Base-by-base conservation (phyloP, 768 basidiomycete species). In the Amanita brunnescens region DNA sequence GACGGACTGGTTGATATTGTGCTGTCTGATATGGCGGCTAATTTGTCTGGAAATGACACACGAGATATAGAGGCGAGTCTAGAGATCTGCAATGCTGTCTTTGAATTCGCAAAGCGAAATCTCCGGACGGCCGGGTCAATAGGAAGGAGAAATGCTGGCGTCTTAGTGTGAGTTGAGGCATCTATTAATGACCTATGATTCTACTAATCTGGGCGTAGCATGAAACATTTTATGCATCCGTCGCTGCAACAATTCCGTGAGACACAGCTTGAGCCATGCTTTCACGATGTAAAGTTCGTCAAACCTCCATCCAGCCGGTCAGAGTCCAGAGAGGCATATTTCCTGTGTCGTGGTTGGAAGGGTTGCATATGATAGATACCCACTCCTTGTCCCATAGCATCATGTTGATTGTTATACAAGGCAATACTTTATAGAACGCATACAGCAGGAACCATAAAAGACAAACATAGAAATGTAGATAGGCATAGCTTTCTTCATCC, bases 11-110 rank as follows among this genome's bases (percentile, higher is more conserved):
- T 81, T 6, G 91, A 97, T 62, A 70, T 94, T 14, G 78, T 96
- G 21, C 72, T 96, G 3, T 90, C 85, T 6, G 94, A 96, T 61
- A 93, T 97, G 86, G 89, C 92, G 14, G 81, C 82, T 16, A 92
- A 93, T 63, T 72, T 81, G 53, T 78, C 85, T 2, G 94, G 95
- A 5, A 82, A 86, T 54, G 64, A 73, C 14, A 64, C 67, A 0
- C 73, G 74, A 45, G 94, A 98, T 65, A 75, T 77, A 1, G 75
- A 83, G 59, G 64, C 74, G 8, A 84, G 84, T 52, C 72, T 94
- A 29, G 76, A 84, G 33, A 83, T 97, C 18, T 88, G 83, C 61
- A 66, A 75, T 33, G 80, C 85, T 2, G 92, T 89, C 0, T 78
- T 86, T 53, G 65, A 73, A 38, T 94, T 96, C 61, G 76, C 81